Base-by-base conservation (phyloP, 2,329 filamentous ascomycete genomes). In the Colletotrichum spinosum region DNA sequence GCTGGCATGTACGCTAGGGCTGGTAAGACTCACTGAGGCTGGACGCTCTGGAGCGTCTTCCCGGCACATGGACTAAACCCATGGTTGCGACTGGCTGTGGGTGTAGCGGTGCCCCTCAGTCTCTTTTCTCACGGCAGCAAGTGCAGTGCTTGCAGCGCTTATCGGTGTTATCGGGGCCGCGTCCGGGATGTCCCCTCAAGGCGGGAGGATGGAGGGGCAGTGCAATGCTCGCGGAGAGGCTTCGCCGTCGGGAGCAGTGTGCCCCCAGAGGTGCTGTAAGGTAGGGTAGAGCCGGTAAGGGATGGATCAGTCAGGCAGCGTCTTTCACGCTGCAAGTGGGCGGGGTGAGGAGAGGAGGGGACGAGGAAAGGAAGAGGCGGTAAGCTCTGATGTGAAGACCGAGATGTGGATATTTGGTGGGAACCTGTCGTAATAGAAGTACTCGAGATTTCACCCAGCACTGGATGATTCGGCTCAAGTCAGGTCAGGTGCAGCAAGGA, bases 11-110 rank as follows among this genome's bases (percentile, higher is more conserved):
- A 42, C 60, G 60, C 60, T 67, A 60, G 60, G 64, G 64, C 60
- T 57, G 63, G 53, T 57, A 57, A 66, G 58, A 66, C 63, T 66
- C 63, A 66, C 63, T 63, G 63, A 66, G 63, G 63, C 63, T 66
- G 59, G 63, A 66, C 53, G 63, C 58, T 63, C 63, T 66, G 48
- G 63, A 66, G 58, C 63, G 63, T 66, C 63, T 64, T 56, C 67
- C 67, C 48, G 68, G 68, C 68, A 69, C 68, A 69, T 69, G 68
- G 53, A 69, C 67, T 56, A 68, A 60, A 63, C 66, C 68, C 68
- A 69, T 69, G 63, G 64, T 55, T 67, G 57, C 53, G 57, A 69
- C 67, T 69, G 68, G 68, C 64, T 67, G 57, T 65, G 53, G 52
- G 42, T 65, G 64, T 55, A 67, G 61, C 48, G 55, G 46, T 67